Evolutionary conservation across 164 flowering plant genomes (phyloP), one percentile per base, ranked within the genome.

Genomic region (Akebia trifoliata): DNA sequence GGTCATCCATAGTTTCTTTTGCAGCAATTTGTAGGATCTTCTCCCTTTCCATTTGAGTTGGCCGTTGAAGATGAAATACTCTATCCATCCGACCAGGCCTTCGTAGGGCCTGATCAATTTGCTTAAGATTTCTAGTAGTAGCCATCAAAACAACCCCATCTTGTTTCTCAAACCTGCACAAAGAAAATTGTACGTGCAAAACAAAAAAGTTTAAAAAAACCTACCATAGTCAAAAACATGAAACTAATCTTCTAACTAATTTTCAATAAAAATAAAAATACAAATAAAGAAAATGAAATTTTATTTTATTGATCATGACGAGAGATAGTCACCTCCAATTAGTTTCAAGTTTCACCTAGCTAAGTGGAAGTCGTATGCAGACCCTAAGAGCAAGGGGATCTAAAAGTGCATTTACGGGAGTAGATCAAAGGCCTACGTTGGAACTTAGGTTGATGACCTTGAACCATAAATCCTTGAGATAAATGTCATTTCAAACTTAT

Each of bases 141-240:
- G 98, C 96, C 88, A 92, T 86, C 72, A 92, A 70, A 60, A 92
- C 95, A 66, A 92, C 98, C 53, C 98, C 98, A 69, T 92, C 98
- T 76, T 92, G 98, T 59, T 92, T 92, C 75, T 89, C 91, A 87
- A 92, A 92, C 66, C 98, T 92, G 71, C 63, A 74, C 28, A 59
- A 56, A 54, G 4, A 30, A 25, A 26, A 64, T 51, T 29, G 18
- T 12, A 25, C 1, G 17, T 34, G 8, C 26, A 36, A 21, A 18
- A 14, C 45, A 36, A 12, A 34, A 45, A 24, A 8, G 10, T 18
- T 24, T 48, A 11, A 54, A 29, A 18, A 17, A 21, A 39, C 21
- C 3, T 20, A 25, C 4, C 24, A 15, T 12, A 32, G 48, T 10
- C 31, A 31, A 57, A 20, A 43, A 20, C 7, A 29, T 40, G 35